Conservation (phyloP, 257 asterid genomes). For the Fraxinus cuspidata region DNA sequence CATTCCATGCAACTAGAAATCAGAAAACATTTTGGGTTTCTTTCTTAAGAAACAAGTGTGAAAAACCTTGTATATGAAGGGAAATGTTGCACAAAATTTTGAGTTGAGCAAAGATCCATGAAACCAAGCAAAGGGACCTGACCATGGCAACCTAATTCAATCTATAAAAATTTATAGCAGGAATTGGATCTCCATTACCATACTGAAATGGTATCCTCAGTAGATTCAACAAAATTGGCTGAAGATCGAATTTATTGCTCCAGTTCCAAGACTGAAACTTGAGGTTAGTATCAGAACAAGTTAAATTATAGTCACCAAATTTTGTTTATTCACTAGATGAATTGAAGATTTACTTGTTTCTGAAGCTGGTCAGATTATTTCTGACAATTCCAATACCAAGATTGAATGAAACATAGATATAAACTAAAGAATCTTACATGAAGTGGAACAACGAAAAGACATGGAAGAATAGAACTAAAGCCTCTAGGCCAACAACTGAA, state of each 20-base stretch:
- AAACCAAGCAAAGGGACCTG: not conserved
- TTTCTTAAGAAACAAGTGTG: not conserved
- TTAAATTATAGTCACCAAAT: not conserved
- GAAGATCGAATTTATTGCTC: not conserved
- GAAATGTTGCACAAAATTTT: not conserved
- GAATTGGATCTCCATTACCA: not conserved
- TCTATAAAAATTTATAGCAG: not conserved
- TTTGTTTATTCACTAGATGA: not conserved
- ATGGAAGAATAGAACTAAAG: not conserved
- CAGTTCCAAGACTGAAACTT: not conserved
- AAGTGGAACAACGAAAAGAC: not conserved
- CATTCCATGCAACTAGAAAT: too few relatives aligned
- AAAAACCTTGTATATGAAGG: not conserved
- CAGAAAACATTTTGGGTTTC: not conserved
- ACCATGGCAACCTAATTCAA: not conserved
- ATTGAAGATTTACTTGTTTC: not conserved
- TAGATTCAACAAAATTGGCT: not conserved
- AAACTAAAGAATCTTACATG: not conserved
- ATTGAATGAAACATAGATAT: not conserved
- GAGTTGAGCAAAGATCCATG: not conserved
- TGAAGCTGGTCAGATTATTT: not conserved
- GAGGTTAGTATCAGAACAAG: not conserved
- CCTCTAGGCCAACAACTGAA: too few relatives aligned
- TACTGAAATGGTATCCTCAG: not conserved
- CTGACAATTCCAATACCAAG: not conserved